A percentile compares a stretch with the other conserved stretches of the same genome.
Evolutionary conservation across 2,329 filamentous ascomycete species (phyloP).

Genomic region (Exophiala sp.): DNA sequence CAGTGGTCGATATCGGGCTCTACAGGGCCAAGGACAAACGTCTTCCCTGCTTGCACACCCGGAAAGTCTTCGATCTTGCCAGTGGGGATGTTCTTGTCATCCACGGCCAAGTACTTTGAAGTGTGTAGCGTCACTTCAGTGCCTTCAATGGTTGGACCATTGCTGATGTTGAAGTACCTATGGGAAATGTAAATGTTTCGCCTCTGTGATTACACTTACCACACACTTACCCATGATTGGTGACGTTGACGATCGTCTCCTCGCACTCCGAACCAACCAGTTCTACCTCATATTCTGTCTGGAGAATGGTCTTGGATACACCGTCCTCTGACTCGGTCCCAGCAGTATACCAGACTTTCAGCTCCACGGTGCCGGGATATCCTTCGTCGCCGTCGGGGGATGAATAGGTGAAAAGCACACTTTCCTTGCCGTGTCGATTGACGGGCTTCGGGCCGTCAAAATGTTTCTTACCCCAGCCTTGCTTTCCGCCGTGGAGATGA

Average conservation of each 20-base stretch:
- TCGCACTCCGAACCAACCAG: slow-evolving; percentile 70
- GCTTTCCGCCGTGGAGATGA: slow-evolving; percentile 66
- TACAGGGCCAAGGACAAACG: slow-evolving; percentile 68
- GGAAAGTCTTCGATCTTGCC: slow-evolving; percentile 62
- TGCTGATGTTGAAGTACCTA: slow-evolving; percentile 67
- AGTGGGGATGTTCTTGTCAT: slow-evolving; percentile 69
- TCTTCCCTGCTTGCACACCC: slow-evolving; percentile 61
- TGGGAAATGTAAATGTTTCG: background rate
- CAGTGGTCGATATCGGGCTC: slow-evolving; percentile 84
- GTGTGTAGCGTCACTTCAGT: slow-evolving; percentile 59
- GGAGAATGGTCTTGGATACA: slow-evolving; percentile 66
- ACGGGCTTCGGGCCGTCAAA: slow-evolving; percentile 69
- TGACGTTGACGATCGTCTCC: slow-evolving; percentile 91
- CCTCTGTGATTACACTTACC: background rate
- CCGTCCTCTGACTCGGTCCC: slow-evolving; percentile 60
- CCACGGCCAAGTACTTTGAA: slow-evolving; percentile 68
- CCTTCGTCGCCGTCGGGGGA: slow-evolving; percentile 76
- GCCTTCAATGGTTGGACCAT: slow-evolving; percentile 57
- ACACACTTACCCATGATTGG: slow-evolving; percentile 77
- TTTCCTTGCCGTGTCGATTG: slow-evolving; percentile 58
- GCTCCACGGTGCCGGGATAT: slow-evolving; percentile 80
- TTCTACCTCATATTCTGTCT: slow-evolving; percentile 86
- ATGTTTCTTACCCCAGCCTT: slow-evolving; percentile 77
- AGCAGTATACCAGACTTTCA: slow-evolving; percentile 73
- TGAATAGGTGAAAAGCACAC: slow-evolving; percentile 60